Evolutionary conservation across 352 stramenopile genomes (phyloP).

Genomic region (Pythium pyrilobum): DNA sequence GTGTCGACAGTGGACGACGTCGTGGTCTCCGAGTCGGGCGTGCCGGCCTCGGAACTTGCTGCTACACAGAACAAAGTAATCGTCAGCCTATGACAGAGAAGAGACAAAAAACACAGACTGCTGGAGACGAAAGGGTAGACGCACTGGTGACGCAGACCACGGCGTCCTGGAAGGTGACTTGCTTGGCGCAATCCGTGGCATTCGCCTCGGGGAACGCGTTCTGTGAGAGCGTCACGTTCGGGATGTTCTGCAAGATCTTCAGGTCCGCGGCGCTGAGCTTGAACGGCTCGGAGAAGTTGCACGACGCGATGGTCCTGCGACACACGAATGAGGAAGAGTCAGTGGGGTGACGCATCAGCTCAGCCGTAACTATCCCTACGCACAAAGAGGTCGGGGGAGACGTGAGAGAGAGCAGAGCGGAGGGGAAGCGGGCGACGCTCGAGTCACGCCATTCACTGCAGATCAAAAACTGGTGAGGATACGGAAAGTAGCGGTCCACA

Average conservation of each 20-base stretch:
- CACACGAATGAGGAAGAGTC: constrained; percentile 13
- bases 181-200: constrained; percentile 1
- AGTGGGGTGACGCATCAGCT: too few species aligned
- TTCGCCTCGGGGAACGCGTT: constrained; percentile 8
- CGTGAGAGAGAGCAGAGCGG: neutral
- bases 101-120: neutral
- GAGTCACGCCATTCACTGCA: constrained; percentile 3
- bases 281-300: constrained; percentile 17
- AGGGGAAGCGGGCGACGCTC: constrained; percentile 3
- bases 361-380: too few species aligned
- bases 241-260: constrained; percentile 10
- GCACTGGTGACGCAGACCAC: constrained; percentile 21
- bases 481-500: too few species aligned
- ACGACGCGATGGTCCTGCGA: constrained; percentile 12
- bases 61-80: too few species aligned
- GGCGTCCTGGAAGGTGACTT: neutral
- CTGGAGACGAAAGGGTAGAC: neutral
- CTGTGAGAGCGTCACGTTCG: constrained; percentile 6
- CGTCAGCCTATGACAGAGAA: neutral
- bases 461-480: neutral
- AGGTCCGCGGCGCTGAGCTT: constrained; percentile 12
- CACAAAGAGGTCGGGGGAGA: too few species aligned
- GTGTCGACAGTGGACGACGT: too few species aligned
- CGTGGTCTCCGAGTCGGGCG: too few species aligned
- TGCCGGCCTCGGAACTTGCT: too few species aligned